phyloP scores from a whole-genome alignment of 2,329 filamentous ascomycete genomes.

The Beauveria scarabaeidicola region DNA sequence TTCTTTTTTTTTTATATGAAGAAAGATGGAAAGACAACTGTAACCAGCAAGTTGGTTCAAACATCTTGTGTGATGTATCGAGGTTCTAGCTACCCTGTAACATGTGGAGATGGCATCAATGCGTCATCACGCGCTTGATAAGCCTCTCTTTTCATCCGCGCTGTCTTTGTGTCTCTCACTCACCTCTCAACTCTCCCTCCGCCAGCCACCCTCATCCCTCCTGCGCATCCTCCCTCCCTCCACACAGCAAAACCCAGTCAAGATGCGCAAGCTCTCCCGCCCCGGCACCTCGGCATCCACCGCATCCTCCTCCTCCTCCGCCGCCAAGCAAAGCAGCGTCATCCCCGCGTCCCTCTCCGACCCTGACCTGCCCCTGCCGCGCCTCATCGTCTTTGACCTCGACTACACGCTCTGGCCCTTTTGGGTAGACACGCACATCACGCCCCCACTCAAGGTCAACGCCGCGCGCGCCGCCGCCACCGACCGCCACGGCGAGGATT shows the following conservation, averaged over 20 bases:
- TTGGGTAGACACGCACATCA: conserved; percentile 92
- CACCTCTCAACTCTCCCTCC: not conserved
- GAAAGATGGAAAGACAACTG: no score
- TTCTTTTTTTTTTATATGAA: no score
- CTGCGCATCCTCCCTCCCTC: not conserved
- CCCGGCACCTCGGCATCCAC: conserved; percentile 12
- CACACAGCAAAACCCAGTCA: not conserved
- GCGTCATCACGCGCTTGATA: not conserved
- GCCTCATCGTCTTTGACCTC: conserved; percentile 84
- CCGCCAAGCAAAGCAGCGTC: conserved; percentile 7
- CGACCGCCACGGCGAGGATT: conserved; percentile 56
- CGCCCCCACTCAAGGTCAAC: conserved; percentile 55
- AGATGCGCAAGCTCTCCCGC: conserved; percentile 7
- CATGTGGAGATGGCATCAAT: not conserved
- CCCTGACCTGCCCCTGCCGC: conserved; percentile 59
- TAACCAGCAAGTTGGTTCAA: no score
- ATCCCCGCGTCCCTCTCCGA: conserved; percentile 38
- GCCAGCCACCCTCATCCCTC: not conserved
- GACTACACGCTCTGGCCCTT: conserved; percentile 99
- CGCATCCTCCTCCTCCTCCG: conserved; percentile 14
- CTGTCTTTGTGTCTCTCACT: not conserved
- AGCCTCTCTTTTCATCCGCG: not conserved
- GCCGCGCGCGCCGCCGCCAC: conserved; percentile 33
- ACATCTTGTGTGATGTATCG: no score
- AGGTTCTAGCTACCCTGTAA: not conserved